phyloP scores from a whole-genome alignment of 805 yeast genomes.

The Candida dendrica region DNA sequence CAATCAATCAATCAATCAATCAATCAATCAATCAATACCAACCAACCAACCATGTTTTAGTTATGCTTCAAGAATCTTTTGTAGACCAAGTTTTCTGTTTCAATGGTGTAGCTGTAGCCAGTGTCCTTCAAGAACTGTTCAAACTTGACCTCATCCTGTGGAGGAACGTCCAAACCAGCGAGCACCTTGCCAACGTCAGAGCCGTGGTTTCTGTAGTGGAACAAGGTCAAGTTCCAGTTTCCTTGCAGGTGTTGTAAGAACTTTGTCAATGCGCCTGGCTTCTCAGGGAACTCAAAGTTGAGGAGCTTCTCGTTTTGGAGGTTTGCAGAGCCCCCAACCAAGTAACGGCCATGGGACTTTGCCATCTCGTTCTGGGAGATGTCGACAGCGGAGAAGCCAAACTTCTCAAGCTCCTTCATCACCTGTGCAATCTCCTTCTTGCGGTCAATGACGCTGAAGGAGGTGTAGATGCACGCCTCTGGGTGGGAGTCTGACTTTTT shows the following conservation, averaged over 20 bases:
- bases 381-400: slow-evolving; percentile 72
- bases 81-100: slow-evolving; percentile 81
- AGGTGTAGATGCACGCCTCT: slow-evolving; percentile 76
- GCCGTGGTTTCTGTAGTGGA: slow-evolving; percentile 97
- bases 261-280: slow-evolving; percentile 87
- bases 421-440: slow-evolving; percentile 66
- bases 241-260: slow-evolving; percentile 66
- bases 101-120: slow-evolving; percentile 75
- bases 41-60: no score
- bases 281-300: slow-evolving; percentile 92
- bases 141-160: slow-evolving; percentile 55
- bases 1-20: no score
- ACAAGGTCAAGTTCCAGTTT: slow-evolving; percentile 87
- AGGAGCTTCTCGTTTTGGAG: slow-evolving; percentile 71
- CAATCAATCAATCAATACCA: no score
- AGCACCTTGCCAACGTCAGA: slow-evolving; percentile 89
- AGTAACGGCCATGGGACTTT: slow-evolving; percentile 90
- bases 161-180: slow-evolving; percentile 85
- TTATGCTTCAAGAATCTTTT: slow-evolving; percentile 55
- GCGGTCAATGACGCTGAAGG: slow-evolving; percentile 77
- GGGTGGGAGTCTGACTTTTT: slow-evolving; percentile 23
- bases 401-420: slow-evolving; percentile 45
- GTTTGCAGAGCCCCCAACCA: slow-evolving; percentile 85
- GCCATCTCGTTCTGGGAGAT: slow-evolving; percentile 92
- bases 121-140: slow-evolving; percentile 59